These are phyloP conservation scores for Diospyros lotus DNA, from an alignment of 148 eudicot species.

Conservation along the genomic window DNA sequence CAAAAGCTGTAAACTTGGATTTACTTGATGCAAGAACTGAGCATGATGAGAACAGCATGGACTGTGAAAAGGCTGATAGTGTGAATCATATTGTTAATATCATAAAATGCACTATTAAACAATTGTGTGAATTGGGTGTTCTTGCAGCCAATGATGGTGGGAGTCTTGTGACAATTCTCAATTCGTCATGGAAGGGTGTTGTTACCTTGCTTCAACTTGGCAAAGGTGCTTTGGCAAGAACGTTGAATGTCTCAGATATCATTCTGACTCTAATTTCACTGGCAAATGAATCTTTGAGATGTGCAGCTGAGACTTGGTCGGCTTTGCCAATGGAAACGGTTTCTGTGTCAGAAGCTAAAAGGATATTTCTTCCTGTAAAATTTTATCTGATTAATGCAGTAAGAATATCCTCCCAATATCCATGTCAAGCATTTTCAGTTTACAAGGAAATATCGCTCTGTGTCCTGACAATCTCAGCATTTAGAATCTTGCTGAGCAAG, in stretches of 20 bases:
- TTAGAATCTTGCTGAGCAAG: conserved; percentile 55
- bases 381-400: conserved; percentile 89
- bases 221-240: conserved; percentile 54
- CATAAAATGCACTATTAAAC: conserved; percentile 51
- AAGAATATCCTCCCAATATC: conserved; percentile 73
- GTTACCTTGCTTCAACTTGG: conserved; percentile 89
- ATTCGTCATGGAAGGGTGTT: conserved; percentile 95
- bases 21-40: conserved; percentile 24
- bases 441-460: conserved; percentile 46
- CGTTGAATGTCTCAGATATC: conserved; percentile 54
- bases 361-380: conserved; percentile 80
- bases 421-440: conserved; percentile 59
- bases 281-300: conserved; percentile 61
- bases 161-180: conserved; percentile 65
- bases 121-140: conserved; percentile 70
- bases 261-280: conserved; percentile 59
- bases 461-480: conserved; percentile 52
- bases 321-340: conserved; percentile 35
- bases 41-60: conserved; percentile 24
- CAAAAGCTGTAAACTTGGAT: conserved; percentile 54
- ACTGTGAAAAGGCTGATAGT: conserved; percentile 27
- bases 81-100: conserved; percentile 42
- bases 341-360: conserved; percentile 69
- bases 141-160: conserved; percentile 91
- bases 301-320: conserved; percentile 82